Evolutionary conservation across 169 alveolate genomes (phyloP).

Genomic region (Plasmodium vivax): DNA sequence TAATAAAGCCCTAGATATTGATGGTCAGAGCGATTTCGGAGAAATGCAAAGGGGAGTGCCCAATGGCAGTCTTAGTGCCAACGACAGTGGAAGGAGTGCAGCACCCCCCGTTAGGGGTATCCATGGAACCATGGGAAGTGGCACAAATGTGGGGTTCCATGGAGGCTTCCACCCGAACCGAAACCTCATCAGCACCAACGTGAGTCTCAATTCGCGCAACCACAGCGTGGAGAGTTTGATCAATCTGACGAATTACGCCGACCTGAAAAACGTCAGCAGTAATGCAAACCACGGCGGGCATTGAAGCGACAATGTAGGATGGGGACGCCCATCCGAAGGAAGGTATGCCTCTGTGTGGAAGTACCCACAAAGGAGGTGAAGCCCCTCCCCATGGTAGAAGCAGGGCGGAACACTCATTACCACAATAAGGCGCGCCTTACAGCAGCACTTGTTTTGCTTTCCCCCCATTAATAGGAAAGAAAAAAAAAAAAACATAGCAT

Average conservation of each 20-base stretch:
- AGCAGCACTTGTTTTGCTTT: too few species aligned
- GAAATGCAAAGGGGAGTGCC: constrained; percentile 7
- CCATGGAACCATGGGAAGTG: not conserved
- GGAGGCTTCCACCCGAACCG: not conserved
- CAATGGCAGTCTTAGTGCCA: not conserved
- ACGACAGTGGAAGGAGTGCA: not conserved
- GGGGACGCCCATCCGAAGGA: not conserved
- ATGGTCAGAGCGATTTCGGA: not conserved
- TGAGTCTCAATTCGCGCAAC: not conserved
- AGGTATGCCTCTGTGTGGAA: not conserved
- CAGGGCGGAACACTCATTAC: not conserved
- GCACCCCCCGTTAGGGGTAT: not conserved
- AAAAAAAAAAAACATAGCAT: too few species aligned
- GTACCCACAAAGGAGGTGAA: not conserved
- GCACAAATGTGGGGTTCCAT: not conserved
- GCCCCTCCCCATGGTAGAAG: not conserved
- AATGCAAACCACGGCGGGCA: not conserved
- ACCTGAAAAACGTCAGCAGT: not conserved
- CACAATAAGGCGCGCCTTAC: not conserved
- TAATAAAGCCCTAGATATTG: not conserved
- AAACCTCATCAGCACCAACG: not conserved
- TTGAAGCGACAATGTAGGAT: not conserved
- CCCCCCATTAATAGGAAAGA: not conserved
- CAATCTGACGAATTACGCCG: not conserved
- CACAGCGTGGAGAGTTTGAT: not conserved